A percentile compares a stretch with the other conserved stretches of the same genome.
phyloP scores from a whole-genome alignment of 805 yeast genomes.

The Lipomyces yamanashiensis region DNA sequence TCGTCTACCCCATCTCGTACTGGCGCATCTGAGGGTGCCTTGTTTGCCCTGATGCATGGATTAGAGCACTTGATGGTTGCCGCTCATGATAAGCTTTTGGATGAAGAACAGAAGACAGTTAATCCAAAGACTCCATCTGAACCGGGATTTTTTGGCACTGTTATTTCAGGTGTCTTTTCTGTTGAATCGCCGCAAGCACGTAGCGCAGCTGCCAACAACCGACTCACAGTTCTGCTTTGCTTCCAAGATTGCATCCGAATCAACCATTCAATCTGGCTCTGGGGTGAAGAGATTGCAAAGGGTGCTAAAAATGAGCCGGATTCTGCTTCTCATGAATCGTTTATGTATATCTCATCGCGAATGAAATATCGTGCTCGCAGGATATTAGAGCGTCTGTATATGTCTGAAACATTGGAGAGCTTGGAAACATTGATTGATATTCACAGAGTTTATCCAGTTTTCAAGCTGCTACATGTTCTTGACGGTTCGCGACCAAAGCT shows the following conservation, averaged over 20 bases:
- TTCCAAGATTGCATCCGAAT: slow-evolving; percentile 62
- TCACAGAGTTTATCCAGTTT: slow-evolving; percentile 47
- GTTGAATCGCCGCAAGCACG: slow-evolving; percentile 58
- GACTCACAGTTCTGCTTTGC: slow-evolving; percentile 62
- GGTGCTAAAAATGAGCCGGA: slow-evolving; percentile 32
- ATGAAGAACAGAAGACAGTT: slow-evolving; percentile 32
- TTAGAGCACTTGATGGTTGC: slow-evolving; percentile 66
- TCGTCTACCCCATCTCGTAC: slow-evolving; percentile 8
- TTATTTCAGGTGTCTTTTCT: slow-evolving; percentile 77
- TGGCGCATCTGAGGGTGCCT: slow-evolving; percentile 44
- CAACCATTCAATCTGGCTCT: slow-evolving; percentile 69
- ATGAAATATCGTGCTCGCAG: slow-evolving; percentile 72
- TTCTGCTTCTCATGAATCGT: slow-evolving; percentile 43
- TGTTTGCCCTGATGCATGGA: slow-evolving; percentile 56
- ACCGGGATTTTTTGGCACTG: slow-evolving; percentile 57
- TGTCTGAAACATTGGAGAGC: slow-evolving; percentile 72
- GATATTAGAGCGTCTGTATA: slow-evolving; percentile 65
- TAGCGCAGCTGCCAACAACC: slow-evolving; percentile 57
- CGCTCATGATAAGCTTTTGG: slow-evolving; percentile 54
- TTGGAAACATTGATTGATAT: slow-evolving; percentile 64
- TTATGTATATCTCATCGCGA: slow-evolving; percentile 57
- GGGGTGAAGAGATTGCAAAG: slow-evolving; percentile 55
- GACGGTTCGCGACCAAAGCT: slow-evolving; percentile 83
- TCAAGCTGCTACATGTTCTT: slow-evolving; percentile 71
- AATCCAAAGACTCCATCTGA: slow-evolving; percentile 43